Evolutionary conservation across 768 basidiomycete species (phyloP).

Genomic region (Amanita rimosa): DNA sequence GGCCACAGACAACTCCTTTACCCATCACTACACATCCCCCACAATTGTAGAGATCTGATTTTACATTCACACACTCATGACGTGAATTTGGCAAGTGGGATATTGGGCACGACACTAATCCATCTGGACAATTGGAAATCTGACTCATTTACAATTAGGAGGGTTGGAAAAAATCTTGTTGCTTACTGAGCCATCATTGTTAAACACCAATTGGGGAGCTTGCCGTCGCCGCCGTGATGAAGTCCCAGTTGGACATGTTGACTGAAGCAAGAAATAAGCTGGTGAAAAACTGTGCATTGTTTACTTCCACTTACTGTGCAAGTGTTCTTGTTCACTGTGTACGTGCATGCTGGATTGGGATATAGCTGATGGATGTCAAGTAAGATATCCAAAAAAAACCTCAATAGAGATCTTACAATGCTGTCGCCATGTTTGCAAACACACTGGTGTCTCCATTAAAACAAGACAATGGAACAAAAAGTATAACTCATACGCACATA

Average conservation of each 20-base stretch:
- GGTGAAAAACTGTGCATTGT: too few species aligned
- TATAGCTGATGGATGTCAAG: neutral
- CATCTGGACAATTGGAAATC: constrained; percentile 4
- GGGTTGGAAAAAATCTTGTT: neutral
- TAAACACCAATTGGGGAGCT: neutral
- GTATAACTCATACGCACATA: neutral
- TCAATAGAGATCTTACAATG: neutral
- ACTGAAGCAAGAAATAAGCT: neutral
- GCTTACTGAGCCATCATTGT: constrained; percentile 2
- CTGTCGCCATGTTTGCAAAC: neutral
- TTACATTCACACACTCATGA: constrained; percentile 11
- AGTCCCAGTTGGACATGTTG: neutral
- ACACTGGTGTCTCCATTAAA: neutral
- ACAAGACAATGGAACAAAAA: neutral
- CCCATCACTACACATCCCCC: constrained; percentile 12
- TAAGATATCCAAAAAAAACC: too few species aligned
- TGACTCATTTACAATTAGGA: neutral
- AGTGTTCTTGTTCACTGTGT: neutral
- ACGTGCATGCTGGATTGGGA: neutral
- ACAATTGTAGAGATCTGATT: constrained; percentile 12
- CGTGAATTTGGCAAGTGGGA: neutral
- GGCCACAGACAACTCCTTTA: constrained; percentile 9
- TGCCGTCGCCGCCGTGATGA: neutral
- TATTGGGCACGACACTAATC: constrained; percentile 9
- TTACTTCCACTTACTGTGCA: too few species aligned